Base-by-base conservation (phyloP, 306 rosid species). In the Ochetophila trinervis region DNA sequence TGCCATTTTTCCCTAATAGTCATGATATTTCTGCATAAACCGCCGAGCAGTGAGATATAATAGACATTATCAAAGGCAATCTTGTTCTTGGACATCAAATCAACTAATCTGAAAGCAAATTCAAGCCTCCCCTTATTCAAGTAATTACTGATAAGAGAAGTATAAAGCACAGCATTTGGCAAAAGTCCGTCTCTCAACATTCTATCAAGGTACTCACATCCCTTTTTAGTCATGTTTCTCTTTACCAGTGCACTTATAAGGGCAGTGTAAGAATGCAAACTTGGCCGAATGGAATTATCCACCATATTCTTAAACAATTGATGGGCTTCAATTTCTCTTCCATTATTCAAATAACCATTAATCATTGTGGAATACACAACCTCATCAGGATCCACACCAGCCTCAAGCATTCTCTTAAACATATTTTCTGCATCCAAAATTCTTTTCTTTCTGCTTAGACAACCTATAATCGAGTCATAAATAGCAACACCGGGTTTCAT, bases 351-450 rank as follows among this genome's bases (percentile, higher is more conserved):
- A 60, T 74, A 82, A 18, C 78, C 83, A 54, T 66, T 63, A 30
- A 82, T 78, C 86, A 78, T 71, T 18, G 83, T 78, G 47, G 19
- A 53, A 64, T 67, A 82, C 18, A 78, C 65, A 53, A 42, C 55
- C 59, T 67, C 75, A 5, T 78, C 83, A 23, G 83, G 83, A 71
- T 71, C 80, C 60, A 82, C 78, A 71, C 80, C 83, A 53, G 62
- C 65, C 67, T 70, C 59, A 1, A 77, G 75, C 86, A 82, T 82
- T 70, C 56, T 82, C 73, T 63, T 73, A 49, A 82, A 82, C 64
- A 67, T 40, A 61, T 54, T 37, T 67, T 82, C 80, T 35, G 83
- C 86, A 44, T 78, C 78, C 65, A 52, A 48, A 67, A 78, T 63
- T 58, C 66, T 66, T 49, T 62, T 72, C 51, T 70, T 32, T 62